phyloP scores from a whole-genome alignment of 2,329 filamentous ascomycete genomes.

The Monilinia polystroma region DNA sequence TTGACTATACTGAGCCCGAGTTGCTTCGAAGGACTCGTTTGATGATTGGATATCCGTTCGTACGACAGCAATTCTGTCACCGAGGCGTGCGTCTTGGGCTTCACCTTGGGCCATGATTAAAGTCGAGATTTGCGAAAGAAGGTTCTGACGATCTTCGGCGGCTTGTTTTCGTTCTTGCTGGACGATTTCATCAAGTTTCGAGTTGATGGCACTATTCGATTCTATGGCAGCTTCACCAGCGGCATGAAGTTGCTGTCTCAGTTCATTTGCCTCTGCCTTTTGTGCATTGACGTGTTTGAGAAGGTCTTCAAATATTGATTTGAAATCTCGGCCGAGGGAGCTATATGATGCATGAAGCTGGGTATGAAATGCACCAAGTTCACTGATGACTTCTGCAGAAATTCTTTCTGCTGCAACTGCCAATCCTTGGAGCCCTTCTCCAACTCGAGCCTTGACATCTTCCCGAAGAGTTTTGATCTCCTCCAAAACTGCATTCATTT shows the following conservation, averaged over 20 bases:
- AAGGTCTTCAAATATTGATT: constrained; percentile 78
- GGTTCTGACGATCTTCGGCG: constrained; percentile 67
- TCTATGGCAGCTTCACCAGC: constrained; percentile 68
- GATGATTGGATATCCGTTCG: constrained; percentile 64
- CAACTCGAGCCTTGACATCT: constrained; percentile 81
- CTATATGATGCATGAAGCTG: constrained; percentile 83
- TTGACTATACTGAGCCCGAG: constrained; percentile 63
- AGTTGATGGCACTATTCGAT: constrained; percentile 65
- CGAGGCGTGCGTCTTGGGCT: constrained; percentile 69
- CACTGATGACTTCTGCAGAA: constrained; percentile 81
- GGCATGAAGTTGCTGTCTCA: constrained; percentile 69
- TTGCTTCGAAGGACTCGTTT: constrained; percentile 62
- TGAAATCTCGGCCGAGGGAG: constrained; percentile 81
- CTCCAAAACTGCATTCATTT: constrained; percentile 87
- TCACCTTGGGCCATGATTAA: constrained; percentile 74
- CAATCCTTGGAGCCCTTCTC: constrained; percentile 78
- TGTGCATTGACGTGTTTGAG: constrained; percentile 73
- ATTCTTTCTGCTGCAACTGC: constrained; percentile 84
- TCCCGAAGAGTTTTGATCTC: constrained; percentile 90
- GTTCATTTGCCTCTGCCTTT: constrained; percentile 69
- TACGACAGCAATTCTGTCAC: constrained; percentile 60
- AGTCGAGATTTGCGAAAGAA: constrained; percentile 74
- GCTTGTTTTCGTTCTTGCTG: constrained; percentile 74
- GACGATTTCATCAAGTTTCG: constrained; percentile 65
- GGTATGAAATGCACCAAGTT: constrained; percentile 79